phyloP scores from a whole-genome alignment of 1,139 yeast genomes.

The Meyerozyma smithsonii region DNA sequence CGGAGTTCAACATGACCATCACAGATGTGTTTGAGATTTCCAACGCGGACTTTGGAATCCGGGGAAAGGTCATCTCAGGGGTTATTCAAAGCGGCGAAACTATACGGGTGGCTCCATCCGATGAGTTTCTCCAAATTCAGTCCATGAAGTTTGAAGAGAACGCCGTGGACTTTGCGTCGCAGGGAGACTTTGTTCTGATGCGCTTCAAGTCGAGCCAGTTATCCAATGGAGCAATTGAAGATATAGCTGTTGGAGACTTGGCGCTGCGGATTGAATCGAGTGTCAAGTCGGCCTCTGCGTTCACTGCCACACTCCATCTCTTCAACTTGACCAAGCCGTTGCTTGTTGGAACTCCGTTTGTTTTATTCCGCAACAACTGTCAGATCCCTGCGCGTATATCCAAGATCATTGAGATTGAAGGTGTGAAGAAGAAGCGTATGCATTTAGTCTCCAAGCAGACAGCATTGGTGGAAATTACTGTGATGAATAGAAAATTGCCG shows the following conservation, averaged over 20 bases:
- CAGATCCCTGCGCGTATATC: constrained; percentile 70
- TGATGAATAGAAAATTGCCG: constrained; percentile 56
- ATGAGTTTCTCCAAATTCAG: constrained; percentile 31
- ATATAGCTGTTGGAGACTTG: constrained; percentile 62
- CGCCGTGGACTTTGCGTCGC: constrained; percentile 44
- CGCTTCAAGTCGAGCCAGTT: constrained; percentile 45
- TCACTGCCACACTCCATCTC: constrained; percentile 55
- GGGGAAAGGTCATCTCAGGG: constrained; percentile 77
- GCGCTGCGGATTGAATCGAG: constrained; percentile 46
- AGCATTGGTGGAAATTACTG: constrained; percentile 66
- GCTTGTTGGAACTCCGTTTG: constrained; percentile 76
- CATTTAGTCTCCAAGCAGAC: constrained; percentile 71
- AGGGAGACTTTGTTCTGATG: constrained; percentile 68
- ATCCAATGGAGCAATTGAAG: constrained; percentile 47
- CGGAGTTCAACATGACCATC: constrained; percentile 46
- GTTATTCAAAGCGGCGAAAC: constrained; percentile 73
- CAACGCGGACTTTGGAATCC: constrained; percentile 42
- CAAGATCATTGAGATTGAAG: constrained; percentile 48
- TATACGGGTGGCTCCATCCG: constrained; percentile 53
- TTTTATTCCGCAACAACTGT: constrained; percentile 76
- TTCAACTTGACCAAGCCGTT: constrained; percentile 74
- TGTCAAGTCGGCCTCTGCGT: constrained; percentile 45
- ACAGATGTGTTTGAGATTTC: constrained; percentile 41
- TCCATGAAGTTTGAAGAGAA: constrained; percentile 23
- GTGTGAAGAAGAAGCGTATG: constrained; percentile 52